phyloP scores from a whole-genome alignment of 2,329 filamentous ascomycete species.

The Amauroascus verrucosus region DNA sequence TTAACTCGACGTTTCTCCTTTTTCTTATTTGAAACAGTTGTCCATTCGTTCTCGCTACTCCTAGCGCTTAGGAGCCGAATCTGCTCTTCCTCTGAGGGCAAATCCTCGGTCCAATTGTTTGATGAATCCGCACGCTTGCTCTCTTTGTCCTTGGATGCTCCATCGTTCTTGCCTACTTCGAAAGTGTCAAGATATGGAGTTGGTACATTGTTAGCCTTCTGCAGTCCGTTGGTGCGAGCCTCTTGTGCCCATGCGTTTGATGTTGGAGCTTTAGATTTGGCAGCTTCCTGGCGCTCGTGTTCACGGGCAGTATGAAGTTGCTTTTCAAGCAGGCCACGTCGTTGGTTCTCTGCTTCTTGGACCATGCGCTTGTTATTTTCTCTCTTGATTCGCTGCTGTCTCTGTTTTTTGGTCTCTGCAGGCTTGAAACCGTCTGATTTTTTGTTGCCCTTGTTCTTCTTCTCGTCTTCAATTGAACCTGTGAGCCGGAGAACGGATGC shows the following conservation, averaged over 20 bases:
- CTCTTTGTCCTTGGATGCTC: conserved; percentile 13
- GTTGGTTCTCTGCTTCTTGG: conserved; percentile 67
- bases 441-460: conserved; percentile 51
- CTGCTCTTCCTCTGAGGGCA: conserved; percentile 53
- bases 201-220: conserved; percentile 13
- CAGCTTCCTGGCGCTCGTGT: conserved; percentile 68
- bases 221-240: conserved; percentile 19
- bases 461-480: conserved; percentile 47
- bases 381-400: conserved; percentile 81
- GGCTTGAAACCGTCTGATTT: conserved; percentile 52
- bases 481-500: conserved; percentile 72
- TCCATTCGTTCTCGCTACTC: conserved; percentile 48
- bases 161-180: conserved; percentile 21
- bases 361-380: conserved; percentile 66
- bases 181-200: conserved; percentile 36
- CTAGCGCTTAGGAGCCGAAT: conserved; percentile 42
- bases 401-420: conserved; percentile 85
- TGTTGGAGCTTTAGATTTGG: conserved; percentile 32
- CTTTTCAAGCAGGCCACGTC: conserved; percentile 66
- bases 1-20: conserved; percentile 43
- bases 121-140: conserved; percentile 14
- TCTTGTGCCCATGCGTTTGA: conserved; percentile 44
- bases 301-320: conserved; percentile 73
- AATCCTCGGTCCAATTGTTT: conserved; percentile 38
- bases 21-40: conserved; percentile 49